Conservation (phyloP, 495 filamentous ascomycete genomes). For the Tuber borchii region DNA sequence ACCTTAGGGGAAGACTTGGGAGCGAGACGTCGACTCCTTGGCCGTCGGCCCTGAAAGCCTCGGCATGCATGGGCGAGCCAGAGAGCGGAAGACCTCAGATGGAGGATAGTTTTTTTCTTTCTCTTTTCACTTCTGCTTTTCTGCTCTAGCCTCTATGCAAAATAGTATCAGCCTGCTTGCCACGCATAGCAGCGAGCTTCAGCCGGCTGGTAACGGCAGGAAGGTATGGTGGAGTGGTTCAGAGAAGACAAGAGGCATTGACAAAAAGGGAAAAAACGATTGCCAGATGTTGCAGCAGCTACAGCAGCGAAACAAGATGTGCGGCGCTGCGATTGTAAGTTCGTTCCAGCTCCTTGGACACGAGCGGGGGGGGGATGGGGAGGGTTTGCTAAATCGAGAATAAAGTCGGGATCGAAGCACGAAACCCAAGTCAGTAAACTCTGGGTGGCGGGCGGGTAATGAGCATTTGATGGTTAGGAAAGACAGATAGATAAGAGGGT, state of each 20-base stretch:
- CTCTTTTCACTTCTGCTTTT: neutral
- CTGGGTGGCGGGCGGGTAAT: conserved; percentile 39
- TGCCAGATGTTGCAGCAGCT: conserved; percentile 28
- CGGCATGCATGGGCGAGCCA: neutral
- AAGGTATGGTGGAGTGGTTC: conserved; percentile 1
- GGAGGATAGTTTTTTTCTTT: neutral
- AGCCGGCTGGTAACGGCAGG: conserved; percentile 30
- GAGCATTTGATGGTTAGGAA: conserved; percentile 24
- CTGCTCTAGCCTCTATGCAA: conserved; percentile 5
- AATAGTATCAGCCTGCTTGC: conserved; percentile 23
- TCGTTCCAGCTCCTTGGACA: conserved; percentile 37
- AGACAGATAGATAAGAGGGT: conserved; percentile 18
- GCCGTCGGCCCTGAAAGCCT: neutral
- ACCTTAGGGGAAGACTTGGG: conserved; percentile 14
- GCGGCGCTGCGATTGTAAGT: conserved; percentile 33
- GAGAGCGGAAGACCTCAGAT: neutral
- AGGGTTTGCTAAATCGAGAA: conserved; percentile 31
- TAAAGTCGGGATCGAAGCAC: conserved; percentile 30
- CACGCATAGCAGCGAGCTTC: conserved; percentile 10
- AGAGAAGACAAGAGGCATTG: conserved; percentile 14
- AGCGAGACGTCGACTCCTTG: neutral
- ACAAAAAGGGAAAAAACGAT: conserved; percentile 30
- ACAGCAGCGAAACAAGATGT: conserved; percentile 26
- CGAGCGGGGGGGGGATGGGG: conserved; percentile 35
- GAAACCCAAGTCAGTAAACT: conserved; percentile 23